phyloP scores from a whole-genome alignment of 192 early-diverging fungal genomes.

The Funneliformis mosseae region DNA sequence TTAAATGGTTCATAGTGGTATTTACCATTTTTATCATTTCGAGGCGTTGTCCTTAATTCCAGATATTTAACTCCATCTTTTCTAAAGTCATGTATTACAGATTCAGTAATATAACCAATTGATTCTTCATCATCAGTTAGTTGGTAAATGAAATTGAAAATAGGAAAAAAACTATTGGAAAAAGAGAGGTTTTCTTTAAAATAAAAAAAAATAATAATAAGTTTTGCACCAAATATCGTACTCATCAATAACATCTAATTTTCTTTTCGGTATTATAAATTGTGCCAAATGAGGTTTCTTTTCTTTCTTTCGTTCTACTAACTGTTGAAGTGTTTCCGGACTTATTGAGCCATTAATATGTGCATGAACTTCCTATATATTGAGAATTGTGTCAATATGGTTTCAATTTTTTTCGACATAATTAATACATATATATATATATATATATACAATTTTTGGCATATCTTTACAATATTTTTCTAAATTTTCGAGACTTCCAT shows the following conservation, averaged over 20 bases:
- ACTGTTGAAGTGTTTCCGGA: constrained; percentile 40
- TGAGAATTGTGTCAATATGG: no score
- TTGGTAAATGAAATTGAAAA: constrained; percentile 60
- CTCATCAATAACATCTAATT: constrained; percentile 43
- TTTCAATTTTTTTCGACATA: no score
- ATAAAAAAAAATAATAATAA: background rate
- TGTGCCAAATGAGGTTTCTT: constrained; percentile 45
- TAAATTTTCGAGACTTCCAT: background rate
- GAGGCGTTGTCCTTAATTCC: constrained; percentile 61
- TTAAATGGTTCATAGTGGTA: background rate
- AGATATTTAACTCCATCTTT: constrained; percentile 59
- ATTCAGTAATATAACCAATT: constrained; percentile 42
- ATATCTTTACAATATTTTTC: background rate
- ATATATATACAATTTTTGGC: constrained; percentile 4
- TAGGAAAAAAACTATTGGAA: constrained; percentile 52
- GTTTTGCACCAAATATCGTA: constrained; percentile 13
- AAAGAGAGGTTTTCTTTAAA: constrained; percentile 22
- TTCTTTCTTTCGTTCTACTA: constrained; percentile 44
- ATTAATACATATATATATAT: background rate
- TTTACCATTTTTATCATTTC: constrained; percentile 43
- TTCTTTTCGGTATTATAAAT: constrained; percentile 43
- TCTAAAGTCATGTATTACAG: constrained; percentile 54
- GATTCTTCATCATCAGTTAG: constrained; percentile 52
- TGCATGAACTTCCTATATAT: constrained; percentile 55
- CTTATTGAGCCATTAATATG: constrained; percentile 63